Conservation (phyloP, 1,284 basidiomycete genomes). For the Agroathelia rolfsii region DNA sequence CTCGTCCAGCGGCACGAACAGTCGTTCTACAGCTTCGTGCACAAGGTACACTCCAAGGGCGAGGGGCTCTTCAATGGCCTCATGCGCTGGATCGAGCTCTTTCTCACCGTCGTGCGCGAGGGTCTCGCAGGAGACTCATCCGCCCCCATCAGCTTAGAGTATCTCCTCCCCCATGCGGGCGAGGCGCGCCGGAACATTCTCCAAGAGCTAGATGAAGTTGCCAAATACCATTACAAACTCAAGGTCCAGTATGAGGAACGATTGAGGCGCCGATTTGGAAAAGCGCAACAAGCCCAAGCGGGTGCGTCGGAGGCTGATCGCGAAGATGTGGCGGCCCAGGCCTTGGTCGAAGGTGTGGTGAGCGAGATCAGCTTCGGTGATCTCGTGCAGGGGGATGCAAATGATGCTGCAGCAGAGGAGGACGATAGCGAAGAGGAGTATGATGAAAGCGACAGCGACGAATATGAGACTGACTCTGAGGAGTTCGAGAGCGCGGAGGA, state of each 20-base stretch:
- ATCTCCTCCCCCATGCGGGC: slow-evolving; percentile 74
- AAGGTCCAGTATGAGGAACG: slow-evolving; percentile 89
- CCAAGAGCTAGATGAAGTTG: slow-evolving; percentile 77
- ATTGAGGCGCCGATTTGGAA: slow-evolving; percentile 70
- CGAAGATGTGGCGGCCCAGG: slow-evolving; percentile 71
- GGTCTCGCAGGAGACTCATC: slow-evolving; percentile 69
- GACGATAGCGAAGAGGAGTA: slow-evolving; percentile 43
- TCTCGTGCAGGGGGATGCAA: slow-evolving; percentile 64
- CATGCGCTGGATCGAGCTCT: slow-evolving; percentile 96
- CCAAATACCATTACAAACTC: slow-evolving; percentile 84
- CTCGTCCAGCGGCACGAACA: slow-evolving; percentile 93
- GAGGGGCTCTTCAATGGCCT: slow-evolving; percentile 89
- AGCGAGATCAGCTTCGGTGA: slow-evolving; percentile 75
- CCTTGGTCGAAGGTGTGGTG: slow-evolving; percentile 70
- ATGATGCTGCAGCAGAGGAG: slow-evolving; percentile 72
- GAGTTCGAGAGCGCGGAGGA: slow-evolving; percentile 23
- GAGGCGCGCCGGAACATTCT: slow-evolving; percentile 69
- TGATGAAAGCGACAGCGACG: slow-evolving; percentile 30
- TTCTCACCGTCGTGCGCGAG: slow-evolving; percentile 87
- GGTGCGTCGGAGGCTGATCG: slow-evolving; percentile 41
- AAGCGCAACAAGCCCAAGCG: slow-evolving; percentile 41
- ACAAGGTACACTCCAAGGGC: slow-evolving; percentile 98
- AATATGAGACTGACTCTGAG: slow-evolving; percentile 28
- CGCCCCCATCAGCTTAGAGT: slow-evolving; percentile 77
- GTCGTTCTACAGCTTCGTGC: slow-evolving; percentile 93